Evolutionary conservation across 495 filamentous ascomycete species (phyloP), one percentile per base, ranked within the genome.

Genomic region (Physcia stellaris): DNA sequence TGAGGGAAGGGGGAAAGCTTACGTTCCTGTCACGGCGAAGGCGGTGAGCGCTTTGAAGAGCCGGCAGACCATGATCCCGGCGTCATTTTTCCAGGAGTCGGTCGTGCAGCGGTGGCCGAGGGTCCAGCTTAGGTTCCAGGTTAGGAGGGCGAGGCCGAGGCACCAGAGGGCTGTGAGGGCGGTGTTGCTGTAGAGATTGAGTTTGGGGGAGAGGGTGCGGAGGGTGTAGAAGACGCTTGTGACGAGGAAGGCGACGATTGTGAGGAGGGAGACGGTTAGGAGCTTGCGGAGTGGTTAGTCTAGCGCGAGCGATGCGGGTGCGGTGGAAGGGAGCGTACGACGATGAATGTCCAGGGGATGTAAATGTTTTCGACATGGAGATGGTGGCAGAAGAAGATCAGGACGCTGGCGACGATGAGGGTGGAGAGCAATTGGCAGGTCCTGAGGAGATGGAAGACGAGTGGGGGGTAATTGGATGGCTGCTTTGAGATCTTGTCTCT

Each of bases 1-100:
- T 10, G n/a, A 22, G 4, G 21, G 32, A 13, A 23, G 21, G 21
- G 30, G 26, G 32, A 9, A 6, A 24, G 10, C 40, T n/a, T 36
- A 42, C 40, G 64, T 43, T 23, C 67, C 74, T 32, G 69, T 35
- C 22, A 75, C 52, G 3, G 68, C 62, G 57, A 83, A 80, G n/a
- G 66, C 49, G 56, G 77, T 78, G 6, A 80, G 59, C 13, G 75
- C 63, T 57, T 80, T 83, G 64, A 78, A 83, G 43, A 68, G 57
- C 36, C 70, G 55, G 54, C 77, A 80, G 28, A 80, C 66, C 49
- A 64, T 62, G 34, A 79, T 65, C 23, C 68, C 76, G 21, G 67
- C 68, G 0, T 66, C 61, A 23, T 67, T 70, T 27, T 61, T 56
- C 74, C 75, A 83, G 56, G 64, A 64, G 24, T 52, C 44, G 4